These are phyloP conservation scores for Carex pumila DNA, from an alignment of 176 grass and related monocot species.

Conservation along the genomic window DNA sequence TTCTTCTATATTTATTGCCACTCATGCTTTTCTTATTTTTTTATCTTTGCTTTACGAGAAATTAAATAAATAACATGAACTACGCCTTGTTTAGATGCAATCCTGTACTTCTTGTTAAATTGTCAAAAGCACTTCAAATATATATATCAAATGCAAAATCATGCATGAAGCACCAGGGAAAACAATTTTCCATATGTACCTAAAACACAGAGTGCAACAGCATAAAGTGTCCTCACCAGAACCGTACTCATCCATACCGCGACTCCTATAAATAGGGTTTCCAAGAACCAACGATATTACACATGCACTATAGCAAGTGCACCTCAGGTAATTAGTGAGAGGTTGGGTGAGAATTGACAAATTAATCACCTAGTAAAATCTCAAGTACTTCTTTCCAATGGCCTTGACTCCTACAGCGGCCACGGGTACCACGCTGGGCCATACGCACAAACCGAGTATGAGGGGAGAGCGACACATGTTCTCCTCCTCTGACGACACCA, in stretches of 20 bases:
- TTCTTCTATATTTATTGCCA: too few relatives aligned
- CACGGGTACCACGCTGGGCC: not conserved
- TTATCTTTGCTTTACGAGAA: too few relatives aligned
- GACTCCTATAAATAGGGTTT: conserved; percentile 20
- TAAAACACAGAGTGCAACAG: not conserved
- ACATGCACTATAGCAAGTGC: not conserved
- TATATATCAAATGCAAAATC: not conserved
- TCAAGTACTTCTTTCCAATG: not conserved
- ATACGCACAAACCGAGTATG: not conserved
- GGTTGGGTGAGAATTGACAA: not conserved
- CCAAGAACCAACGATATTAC: not conserved
- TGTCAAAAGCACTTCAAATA: not conserved
- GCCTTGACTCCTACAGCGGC: not conserved
- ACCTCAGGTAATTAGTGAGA: not conserved
- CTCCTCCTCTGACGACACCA: conserved; percentile 26
- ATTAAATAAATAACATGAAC: too few relatives aligned
- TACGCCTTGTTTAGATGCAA: too few relatives aligned
- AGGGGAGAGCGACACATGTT: conserved; percentile 36
- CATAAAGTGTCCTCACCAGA: not conserved
- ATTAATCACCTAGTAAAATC: not conserved
- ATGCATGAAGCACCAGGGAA: not conserved
- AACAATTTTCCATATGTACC: not conserved
- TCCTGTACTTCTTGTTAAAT: too few relatives aligned
- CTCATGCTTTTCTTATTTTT: too few relatives aligned
- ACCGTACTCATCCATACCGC: not conserved